Evolutionary conservation across 805 yeast genomes (phyloP), one percentile per base, ranked within the genome.

Genomic region (Candida stauntonica): DNA sequence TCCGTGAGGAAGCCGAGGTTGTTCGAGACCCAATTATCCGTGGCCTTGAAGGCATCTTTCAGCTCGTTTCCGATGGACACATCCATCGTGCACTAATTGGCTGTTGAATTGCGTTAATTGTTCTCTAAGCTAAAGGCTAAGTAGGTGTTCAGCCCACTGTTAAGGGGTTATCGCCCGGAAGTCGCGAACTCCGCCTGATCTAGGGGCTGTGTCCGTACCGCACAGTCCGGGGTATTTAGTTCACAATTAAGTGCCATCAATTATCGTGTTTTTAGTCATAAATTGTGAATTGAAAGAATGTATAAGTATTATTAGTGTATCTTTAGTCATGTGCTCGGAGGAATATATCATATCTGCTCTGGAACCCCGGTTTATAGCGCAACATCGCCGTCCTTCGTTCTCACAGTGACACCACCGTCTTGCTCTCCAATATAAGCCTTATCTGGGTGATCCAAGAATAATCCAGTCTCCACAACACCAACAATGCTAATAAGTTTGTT

Each of bases 381-480:
- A 35, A 29, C 14, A 24, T 55, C 60, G 39, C 59, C 60, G 26
- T 44, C 26, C 33, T 44, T 44, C 7, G 53, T 55, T 57, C 62
- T 51, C 14, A 64, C 55, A 42, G 60, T 62, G 37, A 68, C 80
- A 35, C 70, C 52, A 7, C 99, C 99, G 55, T 77, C 78, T 30
- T 77, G 70, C 58, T 86, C 87, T 33, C 99, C 99, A 58, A 93
- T 86, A 63, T 89, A 93, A 6, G 91, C 93, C 58, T 75, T 84
- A 34, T 67, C 66, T 19, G 95, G 91, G 33, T 71, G 67, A 36
- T 70, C 70, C 32, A 79, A 75, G 65, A 93, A 93, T 45, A 93
- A 67, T 1, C 99, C 99, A 8, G 96, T 89, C 63, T 93, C 99
- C 13, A 93, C 97, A 20, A 93, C 97, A 32, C 99, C 99, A 17